Conservation (phyloP, 2,329 filamentous ascomycete species). For the Alternaria metachromatica region DNA sequence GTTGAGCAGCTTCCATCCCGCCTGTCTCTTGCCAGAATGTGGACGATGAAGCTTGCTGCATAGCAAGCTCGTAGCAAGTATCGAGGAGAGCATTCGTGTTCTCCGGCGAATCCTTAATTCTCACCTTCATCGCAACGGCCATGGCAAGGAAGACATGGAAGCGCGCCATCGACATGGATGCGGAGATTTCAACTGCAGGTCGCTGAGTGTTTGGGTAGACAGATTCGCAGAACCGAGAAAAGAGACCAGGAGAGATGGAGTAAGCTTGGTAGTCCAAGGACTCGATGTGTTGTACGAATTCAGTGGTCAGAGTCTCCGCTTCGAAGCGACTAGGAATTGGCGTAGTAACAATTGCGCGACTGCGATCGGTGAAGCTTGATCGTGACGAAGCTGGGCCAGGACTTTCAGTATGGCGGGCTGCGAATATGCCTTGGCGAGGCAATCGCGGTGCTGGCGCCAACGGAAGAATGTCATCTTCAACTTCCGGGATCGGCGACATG, state of each 20-base stretch:
- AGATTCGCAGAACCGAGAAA: constrained; percentile 39
- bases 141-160: constrained; percentile 48
- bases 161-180: constrained; percentile 42
- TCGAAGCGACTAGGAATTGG: constrained; percentile 46
- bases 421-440: constrained; percentile 41
- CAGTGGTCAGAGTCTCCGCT: constrained; percentile 44
- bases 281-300: constrained; percentile 42
- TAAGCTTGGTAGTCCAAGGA: constrained; percentile 34
- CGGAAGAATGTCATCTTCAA: constrained; percentile 39
- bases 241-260: constrained; percentile 30
- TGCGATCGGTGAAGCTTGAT: constrained; percentile 42
- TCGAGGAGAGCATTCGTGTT: constrained; percentile 43
- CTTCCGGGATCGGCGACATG: constrained; percentile 36
- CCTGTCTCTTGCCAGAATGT: constrained; percentile 46
- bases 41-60: constrained; percentile 39
- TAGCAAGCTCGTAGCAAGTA: constrained; percentile 45
- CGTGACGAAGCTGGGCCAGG: constrained; percentile 33
- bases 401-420: constrained; percentile 33
- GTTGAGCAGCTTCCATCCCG: constrained; percentile 40
- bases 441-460: constrained; percentile 35
- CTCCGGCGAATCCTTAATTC: constrained; percentile 38
- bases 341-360: constrained; percentile 38
- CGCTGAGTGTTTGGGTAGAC: constrained; percentile 42
- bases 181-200: constrained; percentile 21
- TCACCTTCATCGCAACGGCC: constrained; percentile 46